phyloP scores from a whole-genome alignment of 148 eudicot genomes.

The Vaccinium corymbosum region DNA sequence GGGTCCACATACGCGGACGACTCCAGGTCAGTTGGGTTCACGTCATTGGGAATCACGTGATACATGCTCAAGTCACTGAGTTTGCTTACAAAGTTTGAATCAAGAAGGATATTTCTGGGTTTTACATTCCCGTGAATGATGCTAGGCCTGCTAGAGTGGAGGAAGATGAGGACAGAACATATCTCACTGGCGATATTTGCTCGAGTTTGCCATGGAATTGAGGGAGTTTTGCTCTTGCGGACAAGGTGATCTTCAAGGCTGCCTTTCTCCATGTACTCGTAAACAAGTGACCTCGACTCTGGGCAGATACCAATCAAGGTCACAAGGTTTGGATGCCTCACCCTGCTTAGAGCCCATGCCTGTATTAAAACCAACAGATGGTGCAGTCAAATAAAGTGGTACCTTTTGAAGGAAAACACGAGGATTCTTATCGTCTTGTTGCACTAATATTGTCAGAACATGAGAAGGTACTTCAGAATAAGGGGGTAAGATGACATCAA shows the following conservation, averaged over 20 bases:
- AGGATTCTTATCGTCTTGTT: neutral
- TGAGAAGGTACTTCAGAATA: neutral
- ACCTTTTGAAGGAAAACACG: neutral
- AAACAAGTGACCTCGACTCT: conserved; percentile 69
- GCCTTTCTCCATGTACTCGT: conserved; percentile 71
- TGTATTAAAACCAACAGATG: conserved; percentile 30
- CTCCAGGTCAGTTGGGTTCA: conserved; percentile 25
- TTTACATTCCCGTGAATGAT: conserved; percentile 72
- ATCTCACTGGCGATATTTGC: conserved; percentile 58
- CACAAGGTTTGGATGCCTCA: conserved; percentile 84
- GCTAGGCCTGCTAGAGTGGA: conserved; percentile 51
- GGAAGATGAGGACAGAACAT: conserved; percentile 76
- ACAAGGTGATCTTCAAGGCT: conserved; percentile 70
- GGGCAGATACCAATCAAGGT: conserved; percentile 63
- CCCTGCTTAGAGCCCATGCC: conserved; percentile 57
- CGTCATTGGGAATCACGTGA: conserved; percentile 33
- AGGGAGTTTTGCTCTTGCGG: conserved; percentile 29
- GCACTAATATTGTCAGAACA: neutral
- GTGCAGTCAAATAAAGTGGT: neutral
- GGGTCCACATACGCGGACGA: conserved; percentile 59
- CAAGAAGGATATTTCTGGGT: conserved; percentile 69
- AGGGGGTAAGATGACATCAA: neutral
- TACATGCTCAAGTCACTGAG: conserved; percentile 47
- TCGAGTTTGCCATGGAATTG: conserved; percentile 74
- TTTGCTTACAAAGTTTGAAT: conserved; percentile 60